Conservation (phyloP, 129 eudicot species). For the Lactuca saligna region DNA sequence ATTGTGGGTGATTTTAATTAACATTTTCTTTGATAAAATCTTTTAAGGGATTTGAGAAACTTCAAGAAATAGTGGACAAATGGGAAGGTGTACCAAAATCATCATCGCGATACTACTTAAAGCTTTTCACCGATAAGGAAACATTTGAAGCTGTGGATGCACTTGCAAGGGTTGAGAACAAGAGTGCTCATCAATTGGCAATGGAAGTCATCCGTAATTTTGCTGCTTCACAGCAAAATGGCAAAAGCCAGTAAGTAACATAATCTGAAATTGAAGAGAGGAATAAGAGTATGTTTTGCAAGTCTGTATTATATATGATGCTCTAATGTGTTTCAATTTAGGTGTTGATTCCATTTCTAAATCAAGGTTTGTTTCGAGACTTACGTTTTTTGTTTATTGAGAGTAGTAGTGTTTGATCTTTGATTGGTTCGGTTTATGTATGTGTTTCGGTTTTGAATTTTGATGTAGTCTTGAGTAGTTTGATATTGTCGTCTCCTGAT, state of each 20-base stretch:
- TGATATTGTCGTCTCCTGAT: conserved; percentile 24
- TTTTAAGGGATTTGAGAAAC: conserved; percentile 76
- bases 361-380: conserved; percentile 4
- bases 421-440: neutral
- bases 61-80: conserved; percentile 71
- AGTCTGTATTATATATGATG: neutral
- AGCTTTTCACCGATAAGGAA: conserved; percentile 75
- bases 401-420: conserved; percentile 24
- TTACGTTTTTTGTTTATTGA: neutral
- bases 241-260: conserved; percentile 46
- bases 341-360: conserved; percentile 30
- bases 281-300: conserved; percentile 32
- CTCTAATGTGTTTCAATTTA: conserved; percentile 17
- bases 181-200: conserved; percentile 84
- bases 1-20: too few relatives aligned
- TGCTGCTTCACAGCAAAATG: conserved; percentile 79
- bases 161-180: conserved; percentile 71
- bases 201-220: conserved; percentile 82
- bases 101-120: conserved; percentile 53
- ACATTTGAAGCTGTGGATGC: conserved; percentile 74
- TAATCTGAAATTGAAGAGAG: neutral
- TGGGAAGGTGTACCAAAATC: conserved; percentile 76
- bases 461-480: neutral
- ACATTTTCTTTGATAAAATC: too few relatives aligned
- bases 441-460: conserved; percentile 11